These are phyloP conservation scores for Monosporascus sp. DNA, from an alignment of 2,329 filamentous ascomycete genomes.

Conservation along the genomic window DNA sequence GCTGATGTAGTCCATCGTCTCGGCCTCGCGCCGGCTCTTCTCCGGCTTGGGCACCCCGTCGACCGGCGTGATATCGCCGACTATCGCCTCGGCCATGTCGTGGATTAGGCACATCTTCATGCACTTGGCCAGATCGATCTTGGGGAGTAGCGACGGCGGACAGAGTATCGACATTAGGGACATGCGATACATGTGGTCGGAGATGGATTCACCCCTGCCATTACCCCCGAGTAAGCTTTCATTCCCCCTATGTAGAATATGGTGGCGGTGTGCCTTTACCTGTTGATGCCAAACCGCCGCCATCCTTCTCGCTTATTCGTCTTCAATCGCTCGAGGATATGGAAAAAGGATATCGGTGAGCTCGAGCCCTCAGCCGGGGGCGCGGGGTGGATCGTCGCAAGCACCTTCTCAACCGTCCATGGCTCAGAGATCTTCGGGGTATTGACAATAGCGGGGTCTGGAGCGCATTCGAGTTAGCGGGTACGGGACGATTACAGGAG, in stretches of 20 bases:
- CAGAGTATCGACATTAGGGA: conserved; percentile 91
- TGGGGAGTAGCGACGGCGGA: conserved; percentile 65
- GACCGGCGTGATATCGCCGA: conserved; percentile 94
- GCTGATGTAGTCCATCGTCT: conserved; percentile 90
- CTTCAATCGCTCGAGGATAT: conserved; percentile 89
- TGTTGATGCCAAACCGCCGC: conserved; percentile 75
- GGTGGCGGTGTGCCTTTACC: conserved; percentile 30
- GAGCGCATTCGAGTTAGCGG: conserved; percentile 3
- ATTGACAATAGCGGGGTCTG: conserved; percentile 31
- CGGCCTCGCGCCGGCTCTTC: conserved; percentile 80
- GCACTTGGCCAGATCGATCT: conserved; percentile 75
- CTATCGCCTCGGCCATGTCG: conserved; percentile 94
- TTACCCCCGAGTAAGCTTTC: neutral
- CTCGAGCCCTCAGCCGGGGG: conserved; percentile 55
- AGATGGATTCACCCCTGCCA: conserved; percentile 76
- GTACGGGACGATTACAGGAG: neutral
- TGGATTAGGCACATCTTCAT: conserved; percentile 95
- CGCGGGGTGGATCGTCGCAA: conserved; percentile 57
- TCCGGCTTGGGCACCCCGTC: conserved; percentile 81
- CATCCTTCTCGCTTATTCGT: conserved; percentile 95
- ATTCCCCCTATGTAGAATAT: neutral
- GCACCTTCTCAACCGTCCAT: conserved; percentile 58
- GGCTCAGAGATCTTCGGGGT: conserved; percentile 38
- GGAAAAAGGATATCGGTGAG: conserved; percentile 88
- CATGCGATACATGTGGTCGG: conserved; percentile 99